Evolutionary conservation across 805 yeast genomes (phyloP), one percentile per base, ranked within the genome.

Genomic region (Candida ficus): DNA sequence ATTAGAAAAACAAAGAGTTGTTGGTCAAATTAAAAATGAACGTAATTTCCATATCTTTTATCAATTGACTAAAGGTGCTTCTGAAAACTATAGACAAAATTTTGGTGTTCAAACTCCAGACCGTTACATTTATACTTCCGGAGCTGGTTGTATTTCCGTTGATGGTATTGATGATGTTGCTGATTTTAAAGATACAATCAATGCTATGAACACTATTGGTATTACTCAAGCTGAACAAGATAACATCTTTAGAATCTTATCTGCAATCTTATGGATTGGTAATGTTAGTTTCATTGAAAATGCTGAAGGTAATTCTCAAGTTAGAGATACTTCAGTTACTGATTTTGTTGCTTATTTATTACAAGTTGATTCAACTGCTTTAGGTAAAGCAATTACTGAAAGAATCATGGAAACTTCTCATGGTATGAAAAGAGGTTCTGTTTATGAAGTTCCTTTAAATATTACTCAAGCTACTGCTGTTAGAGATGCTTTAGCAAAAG

Each of bases 1-100:
- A 47, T 70, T 93, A 48, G 99, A 93, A 58, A 93, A 93, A 60
- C 95, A 88, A 64, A 76, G 99, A 63, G 97, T 93, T 25, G 99
- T 93, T n/a, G 81, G 91, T 26, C 99, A 93, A 63, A 86, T 89
- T 50, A 71, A 78, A 48, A 80, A 84, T 52, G 99, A 93, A 68
- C 77, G 99, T 62, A 93, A 93, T 60, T 93, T 93, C 70, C 99
- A 93, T 61, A 93, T 93, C 42, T 93, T 93, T 60, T 93, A 93
- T 60, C 99, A 93, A 66, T 84, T 86, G 61, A 84, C 97, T 11
- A 93, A 91, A 60, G 86, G 87, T 46, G 95, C 96, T 3, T 78
- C 88, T 12, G 90, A 88, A 29, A 72, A 71, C 42, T 89, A 91
- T 58, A 82, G 95, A 58, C 88, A 85, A 51, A 68, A 66, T 27